Conservation (phyloP, 169 alveolate species). For the Plasmodium chabaudi region DNA sequence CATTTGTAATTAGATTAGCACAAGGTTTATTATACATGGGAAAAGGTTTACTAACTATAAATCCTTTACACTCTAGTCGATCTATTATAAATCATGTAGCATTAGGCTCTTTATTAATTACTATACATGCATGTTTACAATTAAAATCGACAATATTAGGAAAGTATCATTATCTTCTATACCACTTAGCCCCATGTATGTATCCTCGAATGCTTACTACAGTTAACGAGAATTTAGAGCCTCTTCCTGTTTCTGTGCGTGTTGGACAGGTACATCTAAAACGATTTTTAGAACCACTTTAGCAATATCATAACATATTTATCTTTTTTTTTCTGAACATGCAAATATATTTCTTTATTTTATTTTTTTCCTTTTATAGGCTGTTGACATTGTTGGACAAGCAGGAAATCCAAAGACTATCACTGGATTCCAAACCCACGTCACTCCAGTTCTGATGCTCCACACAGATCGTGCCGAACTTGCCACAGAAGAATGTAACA, state of each 20-base stretch:
- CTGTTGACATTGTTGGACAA: slow-evolving; percentile 97
- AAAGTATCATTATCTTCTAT: slow-evolving; percentile 93
- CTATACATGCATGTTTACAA: slow-evolving; percentile 92
- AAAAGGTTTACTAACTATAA: slow-evolving; percentile 96
- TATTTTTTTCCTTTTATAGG: slow-evolving; percentile 65
- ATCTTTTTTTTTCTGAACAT: background rate
- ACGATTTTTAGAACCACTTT: background rate
- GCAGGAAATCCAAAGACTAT: slow-evolving; percentile 98
- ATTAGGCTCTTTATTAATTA: slow-evolving; percentile 95
- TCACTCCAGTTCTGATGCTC: slow-evolving; percentile 97
- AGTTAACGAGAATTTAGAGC: slow-evolving; percentile 93
- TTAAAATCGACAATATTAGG: slow-evolving; percentile 90
- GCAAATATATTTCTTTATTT: background rate
- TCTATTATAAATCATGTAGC: slow-evolving; percentile 93
- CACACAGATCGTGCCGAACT: slow-evolving; percentile 95
- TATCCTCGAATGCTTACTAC: slow-evolving; percentile 91
- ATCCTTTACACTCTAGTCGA: slow-evolving; percentile 97
- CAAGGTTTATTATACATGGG: slow-evolving; percentile 96
- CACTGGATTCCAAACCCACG: slow-evolving; percentile 99
- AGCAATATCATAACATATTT: background rate
- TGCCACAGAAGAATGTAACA: slow-evolving; percentile 91
- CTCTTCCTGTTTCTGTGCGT: slow-evolving; percentile 90
- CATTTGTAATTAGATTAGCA: slow-evolving; percentile 96
- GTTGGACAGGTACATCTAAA: slow-evolving; percentile 78
- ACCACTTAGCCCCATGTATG: slow-evolving; percentile 95